A percentile compares a stretch with the other conserved stretches of the same genome.
Evolutionary conservation across 768 basidiomycete genomes (phyloP).

Genomic region (Rhizopogon vinicolor): DNA sequence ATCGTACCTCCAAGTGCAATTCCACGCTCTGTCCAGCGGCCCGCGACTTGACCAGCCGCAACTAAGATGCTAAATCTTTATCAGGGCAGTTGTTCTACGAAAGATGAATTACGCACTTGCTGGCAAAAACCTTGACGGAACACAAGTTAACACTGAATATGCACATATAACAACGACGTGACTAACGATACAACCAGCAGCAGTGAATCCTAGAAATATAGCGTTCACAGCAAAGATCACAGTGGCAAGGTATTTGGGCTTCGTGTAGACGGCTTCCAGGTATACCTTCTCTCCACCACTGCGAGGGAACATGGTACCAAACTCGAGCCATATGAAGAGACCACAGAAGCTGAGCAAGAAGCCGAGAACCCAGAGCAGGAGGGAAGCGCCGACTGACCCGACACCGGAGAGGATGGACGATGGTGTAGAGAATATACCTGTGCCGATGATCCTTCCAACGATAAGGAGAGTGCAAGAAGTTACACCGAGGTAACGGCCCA

Average conservation of each 20-base stretch:
- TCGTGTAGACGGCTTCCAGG: slow-evolving; percentile 49
- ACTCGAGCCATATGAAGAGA: slow-evolving; percentile 59
- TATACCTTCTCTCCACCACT: slow-evolving; percentile 64
- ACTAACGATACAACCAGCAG: slow-evolving; percentile 46
- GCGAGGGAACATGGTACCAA: slow-evolving; percentile 59
- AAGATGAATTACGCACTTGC: slow-evolving; percentile 20
- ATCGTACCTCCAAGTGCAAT: slow-evolving; percentile 51
- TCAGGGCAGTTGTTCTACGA: not conserved
- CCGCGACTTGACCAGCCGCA: slow-evolving; percentile 34
- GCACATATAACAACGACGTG: not conserved
- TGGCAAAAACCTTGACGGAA: slow-evolving; percentile 27
- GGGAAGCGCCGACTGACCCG: slow-evolving; percentile 53
- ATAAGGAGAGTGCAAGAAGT: slow-evolving; percentile 55
- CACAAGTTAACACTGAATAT: not conserved
- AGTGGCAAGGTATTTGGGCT: slow-evolving; percentile 43
- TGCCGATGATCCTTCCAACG: slow-evolving; percentile 55
- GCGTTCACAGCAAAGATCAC: slow-evolving; percentile 45
- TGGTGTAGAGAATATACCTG: slow-evolving; percentile 62
- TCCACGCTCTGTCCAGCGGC: slow-evolving; percentile 49
- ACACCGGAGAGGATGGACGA: slow-evolving; percentile 55
- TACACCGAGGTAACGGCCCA: slow-evolving; percentile 54
- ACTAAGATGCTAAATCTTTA: slow-evolving; percentile 40
- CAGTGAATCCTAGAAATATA: slow-evolving; percentile 39
- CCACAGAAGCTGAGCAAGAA: slow-evolving; percentile 56
- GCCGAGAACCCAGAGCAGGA: slow-evolving; percentile 63